Base-by-base conservation (phyloP, 1,284 basidiomycete genomes). In the Sanghuangporus baumii region DNA sequence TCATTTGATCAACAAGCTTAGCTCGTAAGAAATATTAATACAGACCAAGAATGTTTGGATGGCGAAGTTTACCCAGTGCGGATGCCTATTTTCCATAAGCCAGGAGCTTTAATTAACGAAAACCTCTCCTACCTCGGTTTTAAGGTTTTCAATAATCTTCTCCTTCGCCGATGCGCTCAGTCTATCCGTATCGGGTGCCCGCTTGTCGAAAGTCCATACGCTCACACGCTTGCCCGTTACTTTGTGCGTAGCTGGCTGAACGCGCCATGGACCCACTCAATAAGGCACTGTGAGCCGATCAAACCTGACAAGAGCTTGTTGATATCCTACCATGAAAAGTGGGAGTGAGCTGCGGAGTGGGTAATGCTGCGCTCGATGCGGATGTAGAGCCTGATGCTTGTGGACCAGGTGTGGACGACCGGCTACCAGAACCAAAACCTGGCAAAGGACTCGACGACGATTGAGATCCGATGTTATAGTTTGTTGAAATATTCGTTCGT, bases 171-270 rank as follows among this genome's bases (percentile, higher is more conserved):
- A 68, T 1, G 81, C 79, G 1, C 81, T 79, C 68, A 89, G 76
- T 64, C 85, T 80, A 65, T 94, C 88, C 74, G 90, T 80, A 63
- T 96, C 92, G 20, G 85, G 74, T 0, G 81, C 79, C 62, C 83
- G 81, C 78, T 96, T 96, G 72, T 97, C 94, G 67, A 91, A 90
- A 26, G 83, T 82, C 95, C 95, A 97, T 23, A 97, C 86, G 47
- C 87, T 90, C 4, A 96, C 94, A 65, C 87, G 87, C 75, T 96
- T 96, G 66, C 81, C 82, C 2, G 92, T 96, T 52, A 89, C 85
- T 77, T 94, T 96, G 76, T 97, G 94, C 16, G 82, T 83, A 1
- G 89, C 94, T 1, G 85, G 80, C 66, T 94, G 85, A 1, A 97
- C 89, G 69, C 82, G 88, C 94, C 94, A 97, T 62, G 93, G 76